phyloP scores from a whole-genome alignment of 2,329 filamentous ascomycete genomes.

The Mycosphaerella sp. region DNA sequence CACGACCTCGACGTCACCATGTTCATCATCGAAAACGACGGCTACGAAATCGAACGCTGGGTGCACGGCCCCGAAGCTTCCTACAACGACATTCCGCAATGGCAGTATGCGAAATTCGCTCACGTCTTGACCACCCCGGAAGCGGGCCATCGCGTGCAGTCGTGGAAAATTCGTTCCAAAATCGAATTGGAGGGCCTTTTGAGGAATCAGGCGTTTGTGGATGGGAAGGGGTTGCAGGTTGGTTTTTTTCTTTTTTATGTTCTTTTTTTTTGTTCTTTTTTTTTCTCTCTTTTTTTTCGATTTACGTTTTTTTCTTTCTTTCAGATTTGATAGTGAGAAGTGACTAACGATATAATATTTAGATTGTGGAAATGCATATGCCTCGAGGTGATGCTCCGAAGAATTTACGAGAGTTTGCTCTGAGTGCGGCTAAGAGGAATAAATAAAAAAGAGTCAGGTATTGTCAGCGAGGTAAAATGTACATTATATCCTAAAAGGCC shows the following conservation, averaged over 20 bases:
- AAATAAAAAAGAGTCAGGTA: background rate
- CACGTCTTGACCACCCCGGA: conserved; percentile 8
- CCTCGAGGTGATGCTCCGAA: conserved; percentile 14
- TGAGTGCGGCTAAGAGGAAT: background rate
- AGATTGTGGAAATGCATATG: conserved; percentile 18
- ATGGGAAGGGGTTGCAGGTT: conserved; percentile 13
- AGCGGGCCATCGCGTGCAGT: conserved; percentile 7
- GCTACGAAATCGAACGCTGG: conserved; percentile 44
- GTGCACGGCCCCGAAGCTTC: conserved; percentile 39
- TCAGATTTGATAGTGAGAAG: too few relatives aligned
- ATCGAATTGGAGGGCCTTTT: conserved; percentile 13
- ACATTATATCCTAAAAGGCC: too few relatives aligned
- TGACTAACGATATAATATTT: too few relatives aligned
- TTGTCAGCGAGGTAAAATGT: too few relatives aligned
- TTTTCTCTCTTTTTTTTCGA: too few relatives aligned
- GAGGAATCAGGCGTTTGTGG: conserved; percentile 9
- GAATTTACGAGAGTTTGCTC: conserved; percentile 11
- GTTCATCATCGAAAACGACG: conserved; percentile 44
- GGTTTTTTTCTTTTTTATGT: too few relatives aligned
- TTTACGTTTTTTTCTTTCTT: too few relatives aligned
- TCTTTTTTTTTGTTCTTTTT: too few relatives aligned
- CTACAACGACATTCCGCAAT: conserved; percentile 19
- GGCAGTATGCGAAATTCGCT: conserved; percentile 13
- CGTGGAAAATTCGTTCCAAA: conserved; percentile 11
- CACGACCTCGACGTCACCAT: conserved; percentile 35